Evolutionary conservation across 306 rosid genomes (phyloP).

Genomic region (Malus orientalis): DNA sequence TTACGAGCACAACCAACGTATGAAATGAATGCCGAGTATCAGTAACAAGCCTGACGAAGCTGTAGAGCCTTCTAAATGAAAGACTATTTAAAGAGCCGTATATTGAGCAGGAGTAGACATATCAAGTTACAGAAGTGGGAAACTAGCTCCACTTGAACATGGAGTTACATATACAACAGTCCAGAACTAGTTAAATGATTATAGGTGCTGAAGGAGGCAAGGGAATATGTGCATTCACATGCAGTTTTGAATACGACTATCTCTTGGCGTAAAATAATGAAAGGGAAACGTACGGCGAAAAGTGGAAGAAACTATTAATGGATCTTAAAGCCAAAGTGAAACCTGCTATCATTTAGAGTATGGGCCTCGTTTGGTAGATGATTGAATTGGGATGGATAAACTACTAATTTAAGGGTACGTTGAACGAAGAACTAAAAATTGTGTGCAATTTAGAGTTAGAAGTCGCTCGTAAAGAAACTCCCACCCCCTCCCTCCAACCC

Average conservation of each 20-base stretch:
- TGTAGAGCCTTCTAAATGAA: neutral
- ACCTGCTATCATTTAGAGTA: too few species aligned
- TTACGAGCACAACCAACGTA: neutral
- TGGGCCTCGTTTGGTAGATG: too few species aligned
- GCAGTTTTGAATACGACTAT: too few species aligned
- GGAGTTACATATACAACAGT: neutral
- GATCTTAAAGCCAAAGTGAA: too few species aligned
- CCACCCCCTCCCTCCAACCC: too few species aligned
- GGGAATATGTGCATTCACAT: neutral
- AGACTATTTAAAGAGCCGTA: neutral
- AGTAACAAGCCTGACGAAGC: neutral
- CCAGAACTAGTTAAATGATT: neutral
- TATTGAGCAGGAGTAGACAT: neutral
- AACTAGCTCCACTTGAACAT: neutral
- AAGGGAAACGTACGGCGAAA: neutral
- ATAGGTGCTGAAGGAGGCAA: neutral
- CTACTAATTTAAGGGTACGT: too few species aligned
- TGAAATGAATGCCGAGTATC: neutral
- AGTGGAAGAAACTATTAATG: too few species aligned
- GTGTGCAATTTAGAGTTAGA: neutral
- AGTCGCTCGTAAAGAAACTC: neutral
- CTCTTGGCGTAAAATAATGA: neutral
- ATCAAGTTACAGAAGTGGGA: neutral
- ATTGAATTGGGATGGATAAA: too few species aligned
- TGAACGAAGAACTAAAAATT: conserved; percentile 31